Conservation (phyloP, 257 asterid genomes). For the Primulina tabacum region DNA sequence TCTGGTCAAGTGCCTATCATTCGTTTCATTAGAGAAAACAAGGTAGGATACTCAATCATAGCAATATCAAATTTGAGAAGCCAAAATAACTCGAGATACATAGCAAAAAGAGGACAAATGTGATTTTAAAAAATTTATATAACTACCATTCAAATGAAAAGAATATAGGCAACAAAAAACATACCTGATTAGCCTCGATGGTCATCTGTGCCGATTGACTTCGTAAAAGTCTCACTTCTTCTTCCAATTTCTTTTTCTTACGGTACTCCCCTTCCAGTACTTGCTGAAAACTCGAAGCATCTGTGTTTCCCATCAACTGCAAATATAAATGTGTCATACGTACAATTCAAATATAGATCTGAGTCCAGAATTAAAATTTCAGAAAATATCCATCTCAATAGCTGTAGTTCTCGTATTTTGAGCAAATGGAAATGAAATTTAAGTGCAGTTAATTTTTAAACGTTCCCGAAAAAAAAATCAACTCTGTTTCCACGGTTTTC, state of each 20-base stretch:
- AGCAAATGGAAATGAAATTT: background rate
- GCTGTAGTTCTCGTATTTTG: background rate
- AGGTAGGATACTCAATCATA: conserved; percentile 4
- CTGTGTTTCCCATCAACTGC: conserved; percentile 61
- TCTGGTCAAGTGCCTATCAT: conserved; percentile 9
- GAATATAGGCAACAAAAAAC: background rate
- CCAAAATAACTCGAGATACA: background rate
- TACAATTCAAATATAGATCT: conserved; percentile 25
- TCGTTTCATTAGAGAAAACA: conserved; percentile 10
- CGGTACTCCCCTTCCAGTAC: conserved; percentile 73
- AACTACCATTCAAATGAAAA: background rate
- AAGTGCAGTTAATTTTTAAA: too few relatives aligned
- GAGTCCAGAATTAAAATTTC: background rate
- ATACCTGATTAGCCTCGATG: conserved; percentile 72
- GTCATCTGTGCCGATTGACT: conserved; percentile 71
- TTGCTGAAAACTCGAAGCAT: conserved; percentile 57
- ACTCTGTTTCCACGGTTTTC: background rate
- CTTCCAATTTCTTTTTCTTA: conserved; percentile 87
- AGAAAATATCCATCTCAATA: background rate
- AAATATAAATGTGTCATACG: conserved; percentile 38
- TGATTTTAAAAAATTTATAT: background rate
- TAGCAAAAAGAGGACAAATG: background rate
- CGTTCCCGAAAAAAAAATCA: background rate
- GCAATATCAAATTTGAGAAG: background rate
- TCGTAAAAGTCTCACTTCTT: conserved; percentile 73